Percentiles rank a stretch among this genome's conserved stretches.
phyloP scores from a whole-genome alignment of 2,329 filamentous ascomycete species.

The Pseudogymnoascus sp. region DNA sequence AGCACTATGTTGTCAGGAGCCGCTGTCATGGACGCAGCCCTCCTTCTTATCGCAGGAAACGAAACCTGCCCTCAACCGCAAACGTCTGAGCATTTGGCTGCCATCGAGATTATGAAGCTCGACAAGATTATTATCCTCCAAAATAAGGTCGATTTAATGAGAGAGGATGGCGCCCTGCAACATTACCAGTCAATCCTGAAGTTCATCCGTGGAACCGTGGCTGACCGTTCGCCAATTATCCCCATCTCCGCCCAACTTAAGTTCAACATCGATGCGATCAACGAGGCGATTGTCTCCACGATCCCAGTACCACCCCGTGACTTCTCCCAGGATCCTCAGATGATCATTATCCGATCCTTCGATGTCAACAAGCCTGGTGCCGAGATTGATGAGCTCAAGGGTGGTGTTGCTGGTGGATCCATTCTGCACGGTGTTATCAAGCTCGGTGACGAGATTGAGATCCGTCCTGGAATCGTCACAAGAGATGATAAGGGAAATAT shows the following conservation, averaged over 20 bases:
- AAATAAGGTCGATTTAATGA: constrained; percentile 99
- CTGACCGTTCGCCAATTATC: constrained; percentile 88
- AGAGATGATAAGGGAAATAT: constrained; percentile 90
- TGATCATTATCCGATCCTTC: constrained; percentile 99
- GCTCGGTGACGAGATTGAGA: constrained; percentile 96
- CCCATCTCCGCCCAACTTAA: constrained; percentile 97
- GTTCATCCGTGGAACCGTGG: constrained; percentile 95
- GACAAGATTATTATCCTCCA: constrained; percentile 99
- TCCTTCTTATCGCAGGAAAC: constrained; percentile 94
- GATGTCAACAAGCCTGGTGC: constrained; percentile 99
- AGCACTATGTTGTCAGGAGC: constrained; percentile 99
- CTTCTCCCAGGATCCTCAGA: constrained; percentile 86
- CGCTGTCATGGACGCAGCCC: constrained; percentile 97
- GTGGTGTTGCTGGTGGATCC: constrained; percentile 93
- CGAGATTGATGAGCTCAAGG: constrained; percentile 96
- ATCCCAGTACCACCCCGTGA: constrained; percentile 88
- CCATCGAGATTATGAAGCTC: constrained; percentile 99
- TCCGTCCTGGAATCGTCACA: constrained; percentile 94
- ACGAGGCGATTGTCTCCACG: constrained; percentile 89
- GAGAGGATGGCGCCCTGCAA: constrained; percentile 83
- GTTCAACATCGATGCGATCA: constrained; percentile 98
- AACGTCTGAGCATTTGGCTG: constrained; percentile 96
- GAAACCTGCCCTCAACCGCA: constrained; percentile 97
- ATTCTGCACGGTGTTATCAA: constrained; percentile 96
- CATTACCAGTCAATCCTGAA: constrained; percentile 97